Evolutionary conservation across 2,329 filamentous ascomycete genomes (phyloP).

Genomic region (Exserohilum rostratum): DNA sequence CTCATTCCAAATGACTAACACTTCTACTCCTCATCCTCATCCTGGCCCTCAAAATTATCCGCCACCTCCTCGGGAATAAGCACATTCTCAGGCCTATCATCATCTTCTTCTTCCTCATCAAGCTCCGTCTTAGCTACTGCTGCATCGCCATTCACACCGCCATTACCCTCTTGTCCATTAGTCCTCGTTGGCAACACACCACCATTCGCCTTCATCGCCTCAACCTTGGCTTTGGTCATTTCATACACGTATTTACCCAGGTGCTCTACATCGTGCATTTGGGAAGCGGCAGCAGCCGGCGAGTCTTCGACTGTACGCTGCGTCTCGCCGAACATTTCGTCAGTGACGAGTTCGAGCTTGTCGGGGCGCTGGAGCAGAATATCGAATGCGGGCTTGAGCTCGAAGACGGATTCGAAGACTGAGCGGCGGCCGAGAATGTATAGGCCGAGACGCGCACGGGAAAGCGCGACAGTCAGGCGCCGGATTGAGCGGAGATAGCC

Average conservation of each 20-base stretch:
- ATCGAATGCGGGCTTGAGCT: slow-evolving; percentile 86
- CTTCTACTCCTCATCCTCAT: slow-evolving; percentile 7
- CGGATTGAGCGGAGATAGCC: slow-evolving; percentile 94
- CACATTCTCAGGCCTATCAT: slow-evolving; percentile 41
- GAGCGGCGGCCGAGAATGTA: slow-evolving; percentile 89
- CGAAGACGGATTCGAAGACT: slow-evolving; percentile 87
- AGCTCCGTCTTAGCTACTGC: slow-evolving; percentile 13
- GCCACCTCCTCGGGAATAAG: slow-evolving; percentile 22
- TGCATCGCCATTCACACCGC: slow-evolving; percentile 36
- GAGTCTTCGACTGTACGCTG: slow-evolving; percentile 51
- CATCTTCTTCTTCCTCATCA: slow-evolving; percentile 31
- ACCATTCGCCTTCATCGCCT: slow-evolving; percentile 58
- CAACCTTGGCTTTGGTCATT: slow-evolving; percentile 80
- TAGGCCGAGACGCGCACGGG: slow-evolving; percentile 85
- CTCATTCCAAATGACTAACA: too few relatives aligned
- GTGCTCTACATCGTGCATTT: slow-evolving; percentile 93
- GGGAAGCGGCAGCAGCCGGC: slow-evolving; percentile 32
- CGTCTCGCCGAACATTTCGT: slow-evolving; percentile 79
- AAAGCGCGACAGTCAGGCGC: slow-evolving; percentile 91
- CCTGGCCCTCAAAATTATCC: slow-evolving; percentile 6
- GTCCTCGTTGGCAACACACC: slow-evolving; percentile 41
- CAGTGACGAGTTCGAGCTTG: slow-evolving; percentile 79
- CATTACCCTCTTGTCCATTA: slow-evolving; percentile 38
- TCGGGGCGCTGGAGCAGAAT: slow-evolving; percentile 77
- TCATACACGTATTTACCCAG: slow-evolving; percentile 95